Evolutionary conservation across 495 filamentous ascomycete species (phyloP).

Genomic region (Hypomontagnella monticulosa): DNA sequence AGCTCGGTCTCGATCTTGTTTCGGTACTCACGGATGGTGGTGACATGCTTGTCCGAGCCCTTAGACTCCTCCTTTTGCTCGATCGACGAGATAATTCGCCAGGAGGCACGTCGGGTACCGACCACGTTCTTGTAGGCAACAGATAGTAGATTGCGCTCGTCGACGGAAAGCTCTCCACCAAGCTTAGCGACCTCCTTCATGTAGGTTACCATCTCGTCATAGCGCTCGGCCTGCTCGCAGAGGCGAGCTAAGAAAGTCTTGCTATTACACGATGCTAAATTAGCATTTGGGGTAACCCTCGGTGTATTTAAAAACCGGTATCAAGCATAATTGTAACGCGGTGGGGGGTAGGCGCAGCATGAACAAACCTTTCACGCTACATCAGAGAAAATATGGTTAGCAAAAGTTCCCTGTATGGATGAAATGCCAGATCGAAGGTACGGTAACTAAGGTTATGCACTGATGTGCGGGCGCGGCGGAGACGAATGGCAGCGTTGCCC

Average conservation of each 20-base stretch:
- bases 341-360: slow-evolving; percentile 29
- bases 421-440: slow-evolving; percentile 20
- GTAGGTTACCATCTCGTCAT: slow-evolving; percentile 99
- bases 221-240: slow-evolving; percentile 99
- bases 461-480: slow-evolving; percentile 30
- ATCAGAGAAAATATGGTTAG: slow-evolving; percentile 54
- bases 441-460: slow-evolving; percentile 24
- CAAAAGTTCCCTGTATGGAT: slow-evolving; percentile 36
- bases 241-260: slow-evolving; percentile 99
- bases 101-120: slow-evolving; percentile 96
- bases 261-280: slow-evolving; percentile 66
- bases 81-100: slow-evolving; percentile 99
- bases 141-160: slow-evolving; percentile 98
- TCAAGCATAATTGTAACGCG: slow-evolving; percentile 23
- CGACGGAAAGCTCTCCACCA: slow-evolving; percentile 93
- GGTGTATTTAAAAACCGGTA: slow-evolving; percentile 11
- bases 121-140: slow-evolving; percentile 99
- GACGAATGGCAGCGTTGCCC: slow-evolving; percentile 44
- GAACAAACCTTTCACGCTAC: slow-evolving; percentile 85
- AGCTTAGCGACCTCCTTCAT: slow-evolving; percentile 99
- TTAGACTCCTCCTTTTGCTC: slow-evolving; percentile 99
- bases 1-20: slow-evolving; percentile 99
- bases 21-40: slow-evolving; percentile 96
- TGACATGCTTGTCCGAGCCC: slow-evolving; percentile 96
- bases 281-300: slow-evolving; percentile 40